Evolutionary conservation across 177 flowering plant genomes (phyloP).

Genomic region (Vitis hybrid): DNA sequence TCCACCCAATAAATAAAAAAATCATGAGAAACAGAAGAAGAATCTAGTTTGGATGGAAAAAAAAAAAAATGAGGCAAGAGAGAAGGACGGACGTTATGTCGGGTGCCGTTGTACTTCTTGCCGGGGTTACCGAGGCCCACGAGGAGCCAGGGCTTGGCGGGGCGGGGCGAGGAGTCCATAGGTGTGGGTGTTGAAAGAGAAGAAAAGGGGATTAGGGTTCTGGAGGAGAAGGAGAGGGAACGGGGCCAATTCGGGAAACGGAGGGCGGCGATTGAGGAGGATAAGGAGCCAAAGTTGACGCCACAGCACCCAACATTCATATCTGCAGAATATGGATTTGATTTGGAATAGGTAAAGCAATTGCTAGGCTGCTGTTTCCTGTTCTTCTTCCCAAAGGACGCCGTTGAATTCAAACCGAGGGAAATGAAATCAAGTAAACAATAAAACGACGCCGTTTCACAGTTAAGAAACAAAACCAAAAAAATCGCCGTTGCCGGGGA

Average conservation of each 20-base stretch:
- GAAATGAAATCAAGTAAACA: no score
- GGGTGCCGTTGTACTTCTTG: conserved; percentile 56
- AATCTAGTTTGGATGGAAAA: background rate
- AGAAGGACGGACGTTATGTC: conserved; percentile 61
- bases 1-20: background rate
- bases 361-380: no score
- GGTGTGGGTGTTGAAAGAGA: background rate
- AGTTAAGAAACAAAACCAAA: no score
- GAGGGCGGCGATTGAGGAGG: conserved; percentile 13
- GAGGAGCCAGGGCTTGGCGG: conserved; percentile 62
- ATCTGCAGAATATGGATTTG: no score
- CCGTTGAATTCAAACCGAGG: no score
- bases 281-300: conserved; percentile 4
- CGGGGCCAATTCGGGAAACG: conserved; percentile 5
- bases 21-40: background rate
- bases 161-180: background rate
- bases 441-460: no score
- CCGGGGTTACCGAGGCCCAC: conserved; percentile 94
- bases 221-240: background rate
- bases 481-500: conserved; percentile 96
- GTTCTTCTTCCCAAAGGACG: no score
- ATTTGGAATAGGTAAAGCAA: no score
- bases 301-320: conserved; percentile 6
- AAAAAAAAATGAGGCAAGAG: background rate
- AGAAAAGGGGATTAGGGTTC: conserved; percentile 7